Evolutionary conservation across 768 basidiomycete genomes (phyloP), one percentile per base, ranked within the genome.

Genomic region (Pluteus cervinus): DNA sequence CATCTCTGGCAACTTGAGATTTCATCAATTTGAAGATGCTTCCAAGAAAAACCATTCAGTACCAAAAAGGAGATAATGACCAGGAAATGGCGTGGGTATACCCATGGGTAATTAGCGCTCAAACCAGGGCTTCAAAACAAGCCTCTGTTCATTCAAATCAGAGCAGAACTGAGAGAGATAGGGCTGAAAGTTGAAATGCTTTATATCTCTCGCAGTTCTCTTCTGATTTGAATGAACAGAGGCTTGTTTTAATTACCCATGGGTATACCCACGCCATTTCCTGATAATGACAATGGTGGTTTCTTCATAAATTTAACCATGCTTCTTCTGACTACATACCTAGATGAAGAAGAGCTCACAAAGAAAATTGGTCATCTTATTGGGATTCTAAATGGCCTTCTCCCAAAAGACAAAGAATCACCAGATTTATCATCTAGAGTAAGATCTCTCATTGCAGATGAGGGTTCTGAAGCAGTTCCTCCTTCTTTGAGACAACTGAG

Each of bases 331-430:
- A n/a, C n/a, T n/a, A n/a, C n/a, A n/a, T n/a, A n/a, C n/a, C 23
- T 44, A 30, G 52, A 45, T 50, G 60, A 54, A 4, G 56, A 55
- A 7, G 54, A 63, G 28, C 43, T 41, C 7, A 42, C 43, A 8
- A 45, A 48, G 37, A 64, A 63, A 37, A 44, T 67, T 20, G 63
- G 58, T 22, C 70, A 73, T 42, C 55, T 73, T 4, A 51, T 66
- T 2, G 49, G 65, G 4, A 54, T 73, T 6, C 57, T 59, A 11
- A 50, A 50, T 11, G 57, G 61, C 1, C 58, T 74, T 5, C 56
- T 74, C 5, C 66, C 70, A 1, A 49, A 48, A 29, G 54, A 55
- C 12, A 51, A 47, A 11, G 54, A 63, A 25, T 44, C 56, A n/a
- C 49, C 59, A 1, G 45, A 39, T 16, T 48, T 65, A 6, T 48